Base-by-base conservation (phyloP, 257 asterid genomes). In the Rhazya stricta region DNA sequence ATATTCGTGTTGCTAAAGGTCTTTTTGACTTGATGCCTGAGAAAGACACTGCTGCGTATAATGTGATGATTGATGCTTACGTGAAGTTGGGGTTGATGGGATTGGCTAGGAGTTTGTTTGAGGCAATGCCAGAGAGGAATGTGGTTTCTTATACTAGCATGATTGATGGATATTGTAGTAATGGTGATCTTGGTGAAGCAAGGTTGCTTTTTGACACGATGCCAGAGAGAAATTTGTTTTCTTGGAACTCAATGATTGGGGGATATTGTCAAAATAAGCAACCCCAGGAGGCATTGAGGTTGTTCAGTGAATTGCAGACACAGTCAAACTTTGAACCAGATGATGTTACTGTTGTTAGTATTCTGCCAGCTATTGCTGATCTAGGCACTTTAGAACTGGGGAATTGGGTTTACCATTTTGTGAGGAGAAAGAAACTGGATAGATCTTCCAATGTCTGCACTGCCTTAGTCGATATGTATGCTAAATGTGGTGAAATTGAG, bases 211-310 rank as follows among this genome's bases (percentile, higher is more conserved):
- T 92, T 74, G 96, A 92, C 73, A 77, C 39, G 21, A 92, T 92
- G 96, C 96, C 96, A 0, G 76, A 45, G 51, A 85, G 89, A 81
- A 94, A 94, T 82, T 77, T 94, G 89, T 91, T 66, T 81, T 88
- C 98, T 58, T 94, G 99, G 97, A 94, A 92, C 79, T 90, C 88
- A 16, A 92, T 94, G 91, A 94, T 94, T 57, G 94, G 99, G 23
- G 97, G 99, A 66, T 90, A 87, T 74, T 83, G 86, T 78, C 88
- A 79, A 74, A 92, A 91, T 75, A 87, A 91, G 77, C 89, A 78
- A 80, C 87, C 99, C 15, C 84, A 79, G 19, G 91, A 91, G 78
- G 94, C 96, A 3, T 63, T 94, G 62, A 76, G 63, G 46, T 79
- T 94, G 91, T 94, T 92, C 74, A 87, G 77, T 50, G 89, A 83